Percentiles rank a stretch among this genome's conserved stretches.
Evolutionary conservation across 2,329 filamentous ascomycete genomes (phyloP).

Genomic region (Colletotrichum australisinense): DNA sequence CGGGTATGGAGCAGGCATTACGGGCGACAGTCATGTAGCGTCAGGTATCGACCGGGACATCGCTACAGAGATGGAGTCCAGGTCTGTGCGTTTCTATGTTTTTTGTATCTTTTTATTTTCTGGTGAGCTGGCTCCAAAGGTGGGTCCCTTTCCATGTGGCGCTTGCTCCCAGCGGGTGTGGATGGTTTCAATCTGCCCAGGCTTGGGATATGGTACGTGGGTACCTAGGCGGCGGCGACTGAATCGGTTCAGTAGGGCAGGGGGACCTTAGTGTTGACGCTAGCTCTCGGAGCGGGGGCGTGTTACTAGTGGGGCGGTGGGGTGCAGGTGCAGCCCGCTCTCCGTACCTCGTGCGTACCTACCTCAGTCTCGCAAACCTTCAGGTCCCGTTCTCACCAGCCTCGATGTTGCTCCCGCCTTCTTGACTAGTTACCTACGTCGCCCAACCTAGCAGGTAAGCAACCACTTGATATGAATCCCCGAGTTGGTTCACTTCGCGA

Average conservation of each 20-base stretch:
- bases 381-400: not conserved
- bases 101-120: not conserved
- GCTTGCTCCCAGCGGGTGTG: constrained; percentile 22
- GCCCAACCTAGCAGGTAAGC: not conserved
- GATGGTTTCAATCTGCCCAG: constrained; percentile 24
- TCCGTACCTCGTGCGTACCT: not conserved
- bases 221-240: constrained; percentile 15
- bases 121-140: constrained; percentile 13
- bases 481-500: not conserved
- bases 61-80: constrained; percentile 2
- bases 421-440: not conserved
- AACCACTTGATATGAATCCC: not conserved
- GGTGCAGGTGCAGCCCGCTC: not conserved
- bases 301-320: not conserved
- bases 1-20: not conserved
- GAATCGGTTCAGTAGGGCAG: constrained; percentile 21
- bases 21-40: constrained; percentile 1
- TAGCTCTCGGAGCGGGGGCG: constrained; percentile 12
- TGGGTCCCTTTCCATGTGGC: constrained; percentile 30
- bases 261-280: constrained; percentile 1
- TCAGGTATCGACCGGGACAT: constrained; percentile 7
- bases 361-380: not conserved
- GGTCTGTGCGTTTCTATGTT: constrained; percentile 22
- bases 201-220: constrained; percentile 9
- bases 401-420: not conserved